Conservation (phyloP, 1,139 yeast species). For the Diutina pseudorugosa region DNA sequence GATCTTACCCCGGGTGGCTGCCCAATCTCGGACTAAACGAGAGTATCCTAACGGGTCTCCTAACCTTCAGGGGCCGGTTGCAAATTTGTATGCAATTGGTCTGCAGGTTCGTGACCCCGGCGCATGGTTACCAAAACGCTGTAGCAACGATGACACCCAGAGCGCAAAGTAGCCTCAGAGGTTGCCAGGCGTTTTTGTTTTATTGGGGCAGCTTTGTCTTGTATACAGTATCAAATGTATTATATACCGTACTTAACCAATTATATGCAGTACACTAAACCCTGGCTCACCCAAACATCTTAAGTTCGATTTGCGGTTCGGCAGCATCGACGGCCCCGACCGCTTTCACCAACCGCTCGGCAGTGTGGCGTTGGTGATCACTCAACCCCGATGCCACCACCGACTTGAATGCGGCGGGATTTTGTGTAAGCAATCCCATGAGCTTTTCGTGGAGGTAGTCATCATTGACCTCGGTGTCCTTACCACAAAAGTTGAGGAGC, state of each 20-base stretch:
- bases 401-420: conserved; percentile 41
- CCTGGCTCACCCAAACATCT: background rate
- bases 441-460: conserved; percentile 39
- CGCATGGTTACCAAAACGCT: background rate
- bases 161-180: too few relatives aligned
- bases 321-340: conserved; percentile 9
- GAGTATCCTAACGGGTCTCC: background rate
- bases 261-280: background rate
- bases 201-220: too few relatives aligned
- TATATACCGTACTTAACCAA: too few relatives aligned
- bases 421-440: conserved; percentile 35
- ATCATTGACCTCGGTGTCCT: conserved; percentile 14
- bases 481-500: conserved; percentile 30
- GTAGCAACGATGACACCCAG: background rate
- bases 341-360: conserved; percentile 9
- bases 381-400: conserved; percentile 29
- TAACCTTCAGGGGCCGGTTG: background rate
- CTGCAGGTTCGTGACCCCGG: background rate
- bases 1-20: background rate
- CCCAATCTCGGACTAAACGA: background rate
- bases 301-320: background rate
- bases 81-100: background rate
- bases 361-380: conserved; percentile 20
- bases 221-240: too few relatives aligned
- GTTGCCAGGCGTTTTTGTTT: too few relatives aligned